These are phyloP conservation scores for Vanilla planifolia DNA, from an alignment of 106 monocot species.

Conservation along the genomic window DNA sequence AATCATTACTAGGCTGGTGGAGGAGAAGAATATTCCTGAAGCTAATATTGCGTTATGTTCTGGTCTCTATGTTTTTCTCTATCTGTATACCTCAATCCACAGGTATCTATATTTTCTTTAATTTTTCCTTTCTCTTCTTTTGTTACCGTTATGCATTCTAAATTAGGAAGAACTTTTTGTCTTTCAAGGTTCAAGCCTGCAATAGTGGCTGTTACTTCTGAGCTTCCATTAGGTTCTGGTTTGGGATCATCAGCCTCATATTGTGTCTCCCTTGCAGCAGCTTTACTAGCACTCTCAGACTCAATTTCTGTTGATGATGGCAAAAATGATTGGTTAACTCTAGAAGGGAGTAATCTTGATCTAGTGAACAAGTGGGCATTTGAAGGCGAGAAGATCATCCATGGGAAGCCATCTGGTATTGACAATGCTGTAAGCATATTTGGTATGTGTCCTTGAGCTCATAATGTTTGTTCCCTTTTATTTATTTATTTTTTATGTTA, in stretches of 20 bases:
- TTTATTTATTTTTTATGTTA: no score
- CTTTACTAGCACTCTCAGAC: constrained; percentile 50
- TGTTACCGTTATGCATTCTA: background rate
- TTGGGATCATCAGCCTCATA: constrained; percentile 93
- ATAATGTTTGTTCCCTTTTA: background rate
- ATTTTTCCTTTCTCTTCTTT: background rate
- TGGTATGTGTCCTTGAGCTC: constrained; percentile 35
- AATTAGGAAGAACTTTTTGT: background rate
- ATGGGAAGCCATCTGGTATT: constrained; percentile 92
- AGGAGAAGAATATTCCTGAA: constrained; percentile 63
- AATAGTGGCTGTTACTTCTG: constrained; percentile 47
- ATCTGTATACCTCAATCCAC: constrained; percentile 60
- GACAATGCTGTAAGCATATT: constrained; percentile 90
- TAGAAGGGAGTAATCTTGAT: constrained; percentile 55
- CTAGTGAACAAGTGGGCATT: constrained; percentile 88
- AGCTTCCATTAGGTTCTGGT: constrained; percentile 78
- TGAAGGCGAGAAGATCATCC: constrained; percentile 94
- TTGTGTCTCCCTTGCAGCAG: constrained; percentile 66
- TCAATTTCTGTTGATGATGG: constrained; percentile 11
- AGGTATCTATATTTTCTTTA: constrained; percentile 30
- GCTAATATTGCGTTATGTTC: constrained; percentile 52
- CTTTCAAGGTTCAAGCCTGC: constrained; percentile 51
- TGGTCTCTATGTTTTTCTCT: constrained; percentile 75
- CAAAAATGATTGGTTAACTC: constrained; percentile 28
- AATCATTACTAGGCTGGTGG: constrained; percentile 30